These are phyloP conservation scores for Tetrahymena malaccensis DNA, from an alignment of 73 alveolate genomes.

Conservation along the genomic window DNA sequence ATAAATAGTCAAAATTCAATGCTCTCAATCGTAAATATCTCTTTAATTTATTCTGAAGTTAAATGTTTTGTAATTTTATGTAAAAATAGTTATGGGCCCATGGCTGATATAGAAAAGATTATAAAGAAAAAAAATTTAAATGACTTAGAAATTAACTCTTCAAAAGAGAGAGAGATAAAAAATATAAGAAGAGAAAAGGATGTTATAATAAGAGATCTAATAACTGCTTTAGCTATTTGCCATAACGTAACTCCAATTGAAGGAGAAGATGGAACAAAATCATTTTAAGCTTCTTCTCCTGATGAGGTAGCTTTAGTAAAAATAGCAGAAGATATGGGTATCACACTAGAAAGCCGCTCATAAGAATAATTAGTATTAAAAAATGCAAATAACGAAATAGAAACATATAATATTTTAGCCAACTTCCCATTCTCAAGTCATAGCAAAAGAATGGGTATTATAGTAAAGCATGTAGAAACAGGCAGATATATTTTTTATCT, in stretches of 20 bases:
- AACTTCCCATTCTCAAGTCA: constrained; percentile 85
- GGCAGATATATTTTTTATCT: constrained; percentile 72
- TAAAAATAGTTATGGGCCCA: neutral
- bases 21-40: neutral
- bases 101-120: neutral
- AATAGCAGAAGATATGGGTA: constrained; percentile 70
- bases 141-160: neutral
- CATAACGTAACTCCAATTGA: constrained; percentile 74
- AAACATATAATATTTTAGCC: constrained; percentile 70
- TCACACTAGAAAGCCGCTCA: constrained; percentile 52
- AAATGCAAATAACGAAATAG: constrained; percentile 45
- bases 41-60: neutral
- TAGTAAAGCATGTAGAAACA: constrained; percentile 50
- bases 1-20: neutral
- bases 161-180: constrained; percentile 4
- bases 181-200: constrained; percentile 51
- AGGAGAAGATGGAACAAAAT: constrained; percentile 49
- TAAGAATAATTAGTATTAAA: constrained; percentile 54
- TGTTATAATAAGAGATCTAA: constrained; percentile 47
- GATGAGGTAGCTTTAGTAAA: constrained; percentile 92
- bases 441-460: constrained; percentile 90
- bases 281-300: constrained; percentile 88
- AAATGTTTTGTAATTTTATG: neutral
- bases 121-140: neutral
- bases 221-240: constrained; percentile 55